These are phyloP conservation scores for Lepraria neglecta DNA, from an alignment of 495 filamentous ascomycete genomes.

Conservation along the genomic window DNA sequence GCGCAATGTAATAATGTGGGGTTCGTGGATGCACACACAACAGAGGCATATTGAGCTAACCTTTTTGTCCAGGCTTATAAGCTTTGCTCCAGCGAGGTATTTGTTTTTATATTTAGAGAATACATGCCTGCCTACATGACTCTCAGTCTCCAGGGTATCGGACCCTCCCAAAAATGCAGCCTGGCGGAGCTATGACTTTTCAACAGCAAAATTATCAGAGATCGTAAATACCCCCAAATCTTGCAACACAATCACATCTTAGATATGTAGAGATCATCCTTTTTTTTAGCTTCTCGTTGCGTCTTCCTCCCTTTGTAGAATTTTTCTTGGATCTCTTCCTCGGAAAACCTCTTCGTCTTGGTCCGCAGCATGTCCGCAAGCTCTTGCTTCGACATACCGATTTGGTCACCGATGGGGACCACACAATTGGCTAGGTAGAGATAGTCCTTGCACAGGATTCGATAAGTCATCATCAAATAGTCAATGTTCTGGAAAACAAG, in stretches of 20 bases:
- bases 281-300: constrained; percentile 15
- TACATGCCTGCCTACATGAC: too few relatives aligned
- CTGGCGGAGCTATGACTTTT: background rate
- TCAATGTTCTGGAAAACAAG: constrained; percentile 68
- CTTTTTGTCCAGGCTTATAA: background rate
- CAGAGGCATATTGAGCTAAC: background rate
- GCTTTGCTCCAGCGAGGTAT: too few relatives aligned
- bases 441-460: constrained; percentile 57
- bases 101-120: too few relatives aligned
- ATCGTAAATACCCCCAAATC: too few relatives aligned
- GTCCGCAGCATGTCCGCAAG: constrained; percentile 54
- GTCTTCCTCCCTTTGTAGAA: constrained; percentile 25
- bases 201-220: background rate
- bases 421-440: constrained; percentile 54
- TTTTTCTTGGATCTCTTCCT: constrained; percentile 49
- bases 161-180: background rate
- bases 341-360: constrained; percentile 55
- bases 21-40: background rate
- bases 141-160: background rate
- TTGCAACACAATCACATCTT: constrained; percentile 6
- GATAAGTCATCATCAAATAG: constrained; percentile 60
- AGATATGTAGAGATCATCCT: constrained; percentile 16
- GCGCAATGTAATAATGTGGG: constrained; percentile 20
- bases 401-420: constrained; percentile 64
- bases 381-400: constrained; percentile 53